Evolutionary conservation across 768 basidiomycete species (phyloP).

Genomic region (Naganishia vishniacii): DNA sequence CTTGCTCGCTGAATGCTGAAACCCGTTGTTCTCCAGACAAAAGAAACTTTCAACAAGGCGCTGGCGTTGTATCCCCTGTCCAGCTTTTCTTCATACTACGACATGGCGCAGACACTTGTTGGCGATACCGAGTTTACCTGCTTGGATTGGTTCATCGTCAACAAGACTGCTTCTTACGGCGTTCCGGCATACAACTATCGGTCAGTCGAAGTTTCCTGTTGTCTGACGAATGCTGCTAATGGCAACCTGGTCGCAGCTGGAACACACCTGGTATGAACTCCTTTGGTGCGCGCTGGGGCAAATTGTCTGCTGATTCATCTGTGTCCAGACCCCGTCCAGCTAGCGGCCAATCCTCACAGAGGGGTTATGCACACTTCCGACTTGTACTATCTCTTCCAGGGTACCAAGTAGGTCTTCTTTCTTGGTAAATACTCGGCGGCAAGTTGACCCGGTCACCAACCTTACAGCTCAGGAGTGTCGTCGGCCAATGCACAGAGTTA

Average conservation of each 20-base stretch:
- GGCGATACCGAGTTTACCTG: constrained; percentile 33
- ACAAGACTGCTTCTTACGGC: constrained; percentile 23
- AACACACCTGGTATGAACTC: constrained; percentile 6
- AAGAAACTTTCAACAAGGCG: constrained; percentile 28
- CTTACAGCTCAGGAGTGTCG: constrained; percentile 27
- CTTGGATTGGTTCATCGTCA: constrained; percentile 28
- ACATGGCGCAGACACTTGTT: constrained; percentile 27
- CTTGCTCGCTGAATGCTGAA: neutral
- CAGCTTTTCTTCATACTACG: constrained; percentile 27
- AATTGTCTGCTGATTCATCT: neutral
- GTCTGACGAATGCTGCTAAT: neutral
- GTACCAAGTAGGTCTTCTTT: constrained; percentile 23
- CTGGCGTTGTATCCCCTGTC: constrained; percentile 24
- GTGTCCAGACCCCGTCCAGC: constrained; percentile 28
- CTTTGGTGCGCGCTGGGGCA: neutral
- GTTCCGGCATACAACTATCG: constrained; percentile 26
- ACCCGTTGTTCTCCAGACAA: constrained; percentile 13
- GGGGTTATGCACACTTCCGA: constrained; percentile 33
- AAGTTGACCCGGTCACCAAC: no score
- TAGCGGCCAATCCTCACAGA: constrained; percentile 27
- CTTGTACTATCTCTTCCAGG: constrained; percentile 32
- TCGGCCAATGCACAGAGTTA: constrained; percentile 28
- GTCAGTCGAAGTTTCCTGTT: neutral
- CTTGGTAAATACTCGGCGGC: neutral
- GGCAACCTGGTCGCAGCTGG: neutral